Conservation (phyloP, 78 protist species). For the Dictyostelium intermedium region DNA sequence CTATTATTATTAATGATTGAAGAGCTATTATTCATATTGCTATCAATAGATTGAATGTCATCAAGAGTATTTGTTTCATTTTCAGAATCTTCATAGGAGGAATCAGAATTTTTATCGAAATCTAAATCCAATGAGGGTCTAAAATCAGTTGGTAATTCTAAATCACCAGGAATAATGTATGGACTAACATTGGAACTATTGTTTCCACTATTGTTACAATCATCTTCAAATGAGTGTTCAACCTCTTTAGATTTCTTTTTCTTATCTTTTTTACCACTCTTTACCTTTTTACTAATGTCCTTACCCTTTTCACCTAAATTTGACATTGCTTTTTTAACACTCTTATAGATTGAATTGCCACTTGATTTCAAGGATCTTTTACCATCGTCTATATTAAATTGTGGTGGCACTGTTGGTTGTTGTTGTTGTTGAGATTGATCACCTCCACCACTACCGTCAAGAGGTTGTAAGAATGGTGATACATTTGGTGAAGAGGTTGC, state of each 20-base stretch:
- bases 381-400: background rate
- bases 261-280: constrained; percentile 13
- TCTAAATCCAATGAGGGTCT: constrained; percentile 28
- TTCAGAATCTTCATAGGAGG: constrained; percentile 16
- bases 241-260: background rate
- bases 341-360: constrained; percentile 42
- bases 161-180: constrained; percentile 4
- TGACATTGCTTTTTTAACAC: constrained; percentile 48
- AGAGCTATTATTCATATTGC: background rate
- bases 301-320: constrained; percentile 41
- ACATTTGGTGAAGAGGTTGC: background rate
- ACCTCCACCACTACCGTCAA: no score
- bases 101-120: constrained; percentile 1
- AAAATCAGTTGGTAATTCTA: background rate
- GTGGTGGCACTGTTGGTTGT: background rate
- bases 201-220: background rate
- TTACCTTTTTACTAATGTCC: constrained; percentile 27
- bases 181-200: background rate
- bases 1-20: background rate
- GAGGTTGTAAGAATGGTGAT: background rate
- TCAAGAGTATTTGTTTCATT: constrained; percentile 2
- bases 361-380: constrained; percentile 24
- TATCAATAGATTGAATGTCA: constrained; percentile 37
- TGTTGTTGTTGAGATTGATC: background rate
- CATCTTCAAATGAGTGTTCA: background rate